Base-by-base conservation (phyloP, 768 basidiomycete genomes). In the Solioccasus polychromus region DNA sequence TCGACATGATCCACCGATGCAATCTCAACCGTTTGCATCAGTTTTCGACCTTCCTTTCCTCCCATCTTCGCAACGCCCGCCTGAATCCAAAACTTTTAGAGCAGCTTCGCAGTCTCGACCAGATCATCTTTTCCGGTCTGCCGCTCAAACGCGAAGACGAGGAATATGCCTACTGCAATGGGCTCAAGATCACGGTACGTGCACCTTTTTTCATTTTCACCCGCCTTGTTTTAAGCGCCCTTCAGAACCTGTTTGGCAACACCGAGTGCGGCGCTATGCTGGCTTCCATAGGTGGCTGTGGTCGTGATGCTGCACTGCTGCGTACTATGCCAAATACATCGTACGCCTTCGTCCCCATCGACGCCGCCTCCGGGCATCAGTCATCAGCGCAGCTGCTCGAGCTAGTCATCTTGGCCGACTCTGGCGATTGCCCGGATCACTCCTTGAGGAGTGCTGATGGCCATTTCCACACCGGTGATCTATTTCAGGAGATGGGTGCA, bases 191-290 rank as follows among this genome's bases (percentile, higher is more conserved):
- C 44, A 77, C 70, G 61, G 85, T 85, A 63, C 58, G 78, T 64
- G 31, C 22, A 2, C 15, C 41, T 26, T n/a, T 58, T 53, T 54
- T 42, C 47, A 47, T 42, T 46, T 54, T 22, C 39, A 12, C 40
- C 29, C 19, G 42, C 29, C 42, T 54, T 30, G 37, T 54, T 48
- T 53, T 69, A 51, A 68, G 18, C 6, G 23, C 28, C 48, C 39
- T 48, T 30, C 58, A 86, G 82, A 90, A 88, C 61, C 71, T 87
- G 15, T 90, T 89, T 59, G 88, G 88, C 15, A 87, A 79, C 63
- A 91, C 88, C 2, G 88, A 91, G 71, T 78, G 84, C 49, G 86
- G 85, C 32, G 82, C 78, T 1, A 85, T 85, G 74, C 68, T 91
- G 42, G 61, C 80, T 22, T 83, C 85, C 11, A 55, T 71, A 35